Percentiles rank a stretch among this genome's conserved stretches.
phyloP scores from a whole-genome alignment of 23 red algal species.

The Gracilaria caudata region DNA sequence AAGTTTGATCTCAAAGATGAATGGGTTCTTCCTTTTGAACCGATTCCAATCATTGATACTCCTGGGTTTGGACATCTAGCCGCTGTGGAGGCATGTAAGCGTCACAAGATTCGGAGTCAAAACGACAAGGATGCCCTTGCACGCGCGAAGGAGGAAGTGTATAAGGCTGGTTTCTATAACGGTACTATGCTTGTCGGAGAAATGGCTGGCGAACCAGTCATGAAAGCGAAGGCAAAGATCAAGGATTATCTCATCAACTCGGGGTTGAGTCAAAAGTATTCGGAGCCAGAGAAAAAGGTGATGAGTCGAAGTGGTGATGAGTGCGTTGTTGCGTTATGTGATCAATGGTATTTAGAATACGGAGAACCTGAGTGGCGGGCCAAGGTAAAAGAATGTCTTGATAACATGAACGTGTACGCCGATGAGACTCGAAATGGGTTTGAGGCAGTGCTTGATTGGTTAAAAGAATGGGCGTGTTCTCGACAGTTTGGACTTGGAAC shows the following conservation, averaged over 20 bases:
- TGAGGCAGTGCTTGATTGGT: slow-evolving; percentile 93
- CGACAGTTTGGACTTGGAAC: slow-evolving; percentile 96
- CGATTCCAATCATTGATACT: slow-evolving; percentile 92
- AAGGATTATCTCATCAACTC: slow-evolving; percentile 67
- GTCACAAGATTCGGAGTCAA: slow-evolving; percentile 88
- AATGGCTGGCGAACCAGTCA: slow-evolving; percentile 76
- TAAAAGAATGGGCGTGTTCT: slow-evolving; percentile 99
- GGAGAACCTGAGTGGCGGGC: slow-evolving; percentile 85
- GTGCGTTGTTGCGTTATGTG: slow-evolving; percentile 95
- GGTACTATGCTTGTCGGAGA: slow-evolving; percentile 80
- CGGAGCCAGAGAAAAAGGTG: slow-evolving; percentile 93
- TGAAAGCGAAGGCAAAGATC: slow-evolving; percentile 88
- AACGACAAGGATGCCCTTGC: slow-evolving; percentile 93
- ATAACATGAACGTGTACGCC: slow-evolving; percentile 84
- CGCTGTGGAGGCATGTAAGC: slow-evolving; percentile 86
- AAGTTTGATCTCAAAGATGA: slow-evolving; percentile 90
- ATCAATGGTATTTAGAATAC: slow-evolving; percentile 99
- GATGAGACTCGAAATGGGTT: slow-evolving; percentile 88
- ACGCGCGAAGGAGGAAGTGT: slow-evolving; percentile 96
- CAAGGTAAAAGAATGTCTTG: slow-evolving; percentile 72
- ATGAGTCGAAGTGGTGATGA: slow-evolving; percentile 89
- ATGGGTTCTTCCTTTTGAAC: slow-evolving; percentile 93
- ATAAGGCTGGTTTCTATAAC: slow-evolving; percentile 96
- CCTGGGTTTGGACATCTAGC: slow-evolving; percentile 90
- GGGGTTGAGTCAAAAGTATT: slow-evolving; percentile 75